A percentile compares a stretch with the other conserved stretches of the same genome.
Conservation (phyloP, 305 asterid genomes). For the Rubia peregrina region DNA sequence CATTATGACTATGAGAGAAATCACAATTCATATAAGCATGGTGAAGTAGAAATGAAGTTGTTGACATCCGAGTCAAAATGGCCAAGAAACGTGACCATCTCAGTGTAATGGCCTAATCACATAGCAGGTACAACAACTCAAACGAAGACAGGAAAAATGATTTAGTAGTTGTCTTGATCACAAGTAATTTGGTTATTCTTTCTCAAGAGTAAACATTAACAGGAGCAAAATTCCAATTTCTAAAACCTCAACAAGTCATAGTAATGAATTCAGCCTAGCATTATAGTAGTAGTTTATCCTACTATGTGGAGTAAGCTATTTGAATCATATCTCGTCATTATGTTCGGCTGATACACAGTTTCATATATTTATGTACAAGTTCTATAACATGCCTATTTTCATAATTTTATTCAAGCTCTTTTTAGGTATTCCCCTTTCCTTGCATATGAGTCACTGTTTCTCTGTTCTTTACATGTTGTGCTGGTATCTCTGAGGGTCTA, state of each 20-base stretch:
- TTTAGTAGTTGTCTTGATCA: not conserved
- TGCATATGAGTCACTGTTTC: not conserved
- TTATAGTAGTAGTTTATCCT: not conserved
- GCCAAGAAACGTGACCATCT: not conserved
- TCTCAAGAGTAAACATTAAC: not conserved
- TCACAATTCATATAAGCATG: not conserved
- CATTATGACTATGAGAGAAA: too few relatives aligned
- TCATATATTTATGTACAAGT: not conserved
- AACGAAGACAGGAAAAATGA: not conserved
- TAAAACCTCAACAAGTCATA: not conserved
- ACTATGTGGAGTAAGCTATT: not conserved
- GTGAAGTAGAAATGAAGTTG: not conserved
- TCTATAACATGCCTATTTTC: not conserved
- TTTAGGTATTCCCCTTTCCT: not conserved
- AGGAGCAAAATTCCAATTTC: conserved; percentile 1
- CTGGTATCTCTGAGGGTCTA: not conserved
- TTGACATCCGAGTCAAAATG: not conserved
- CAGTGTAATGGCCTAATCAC: not conserved
- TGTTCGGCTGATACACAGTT: not conserved
- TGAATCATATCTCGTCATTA: not conserved
- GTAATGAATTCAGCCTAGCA: not conserved
- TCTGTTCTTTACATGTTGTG: not conserved
- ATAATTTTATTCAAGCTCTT: not conserved
- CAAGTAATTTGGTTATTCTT: not conserved
- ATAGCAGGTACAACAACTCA: not conserved